These are phyloP conservation scores for Gracilaria vermiculophylla DNA, from an alignment of 23 red algal species.

Conservation along the genomic window DNA sequence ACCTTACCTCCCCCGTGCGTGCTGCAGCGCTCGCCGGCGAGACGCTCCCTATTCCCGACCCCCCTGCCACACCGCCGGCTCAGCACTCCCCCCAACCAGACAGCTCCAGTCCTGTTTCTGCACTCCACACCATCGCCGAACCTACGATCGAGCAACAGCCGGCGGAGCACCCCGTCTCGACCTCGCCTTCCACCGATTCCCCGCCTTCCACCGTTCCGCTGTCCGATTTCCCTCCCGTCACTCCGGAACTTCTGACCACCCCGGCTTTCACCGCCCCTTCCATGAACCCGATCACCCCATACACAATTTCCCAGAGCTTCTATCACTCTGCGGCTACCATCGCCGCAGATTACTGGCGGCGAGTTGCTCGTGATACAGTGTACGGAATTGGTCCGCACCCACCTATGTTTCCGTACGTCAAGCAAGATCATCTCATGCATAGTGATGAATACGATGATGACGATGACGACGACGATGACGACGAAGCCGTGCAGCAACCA, in stretches of 20 bases:
- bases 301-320: neutral
- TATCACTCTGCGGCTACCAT: slow-evolving; percentile 9
- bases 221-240: neutral
- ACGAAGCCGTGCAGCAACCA: neutral
- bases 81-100: neutral
- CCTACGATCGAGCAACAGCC: neutral
- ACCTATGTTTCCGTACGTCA: neutral
- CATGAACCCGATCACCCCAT: neutral
- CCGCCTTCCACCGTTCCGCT: neutral
- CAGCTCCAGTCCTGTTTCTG: neutral
- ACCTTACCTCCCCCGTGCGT: slow-evolving; percentile 52
- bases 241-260: neutral
- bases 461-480: slow-evolving; percentile 3
- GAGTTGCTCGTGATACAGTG: neutral
- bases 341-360: slow-evolving; percentile 9
- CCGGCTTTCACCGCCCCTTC: neutral
- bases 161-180: neutral
- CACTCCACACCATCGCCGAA: no score
- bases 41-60: neutral
- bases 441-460: neutral
- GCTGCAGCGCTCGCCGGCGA: slow-evolving; percentile 36
- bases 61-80: neutral
- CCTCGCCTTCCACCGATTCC: neutral
- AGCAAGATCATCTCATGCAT: neutral
- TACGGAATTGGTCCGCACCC: neutral